phyloP scores from a whole-genome alignment of 2,329 filamentous ascomycete species.

The Sclerotinia spermophila region DNA sequence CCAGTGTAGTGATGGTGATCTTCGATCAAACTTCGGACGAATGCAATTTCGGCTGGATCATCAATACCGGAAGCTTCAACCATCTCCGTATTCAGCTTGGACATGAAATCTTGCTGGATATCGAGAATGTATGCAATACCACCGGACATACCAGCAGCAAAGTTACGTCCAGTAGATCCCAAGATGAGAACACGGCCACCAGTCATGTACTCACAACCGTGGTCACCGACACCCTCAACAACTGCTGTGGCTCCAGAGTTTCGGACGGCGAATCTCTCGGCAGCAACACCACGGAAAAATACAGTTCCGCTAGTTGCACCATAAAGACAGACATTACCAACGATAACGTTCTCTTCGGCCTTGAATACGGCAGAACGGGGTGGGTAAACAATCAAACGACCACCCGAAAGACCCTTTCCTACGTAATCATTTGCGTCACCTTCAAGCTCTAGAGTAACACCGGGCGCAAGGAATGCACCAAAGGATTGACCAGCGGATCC shows the following conservation, averaged over 20 bases:
- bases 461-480: constrained; percentile 87
- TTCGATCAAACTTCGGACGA: constrained; percentile 85
- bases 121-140: constrained; percentile 95
- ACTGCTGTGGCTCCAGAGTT: constrained; percentile 97
- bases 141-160: constrained; percentile 96
- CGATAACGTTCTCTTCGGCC: constrained; percentile 90
- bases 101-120: constrained; percentile 81
- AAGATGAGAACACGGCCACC: constrained; percentile 86
- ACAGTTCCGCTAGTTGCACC: constrained; percentile 86
- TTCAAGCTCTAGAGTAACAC: constrained; percentile 91
- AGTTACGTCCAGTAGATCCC: constrained; percentile 89
- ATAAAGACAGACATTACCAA: constrained; percentile 93
- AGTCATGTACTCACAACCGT: constrained; percentile 99
- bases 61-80: constrained; percentile 83
- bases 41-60: constrained; percentile 85
- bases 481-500: constrained; percentile 96
- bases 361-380: constrained; percentile 88
- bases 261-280: constrained; percentile 92
- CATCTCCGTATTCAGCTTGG: constrained; percentile 97
- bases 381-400: constrained; percentile 89
- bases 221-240: constrained; percentile 93
- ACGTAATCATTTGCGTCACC: constrained; percentile 97
- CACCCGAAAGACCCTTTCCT: constrained; percentile 91
- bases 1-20: constrained; percentile 98
- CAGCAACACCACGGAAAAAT: constrained; percentile 96